Evolutionary conservation across 495 filamentous ascomycete species (phyloP).

Genomic region (Aspergillus biplanus): DNA sequence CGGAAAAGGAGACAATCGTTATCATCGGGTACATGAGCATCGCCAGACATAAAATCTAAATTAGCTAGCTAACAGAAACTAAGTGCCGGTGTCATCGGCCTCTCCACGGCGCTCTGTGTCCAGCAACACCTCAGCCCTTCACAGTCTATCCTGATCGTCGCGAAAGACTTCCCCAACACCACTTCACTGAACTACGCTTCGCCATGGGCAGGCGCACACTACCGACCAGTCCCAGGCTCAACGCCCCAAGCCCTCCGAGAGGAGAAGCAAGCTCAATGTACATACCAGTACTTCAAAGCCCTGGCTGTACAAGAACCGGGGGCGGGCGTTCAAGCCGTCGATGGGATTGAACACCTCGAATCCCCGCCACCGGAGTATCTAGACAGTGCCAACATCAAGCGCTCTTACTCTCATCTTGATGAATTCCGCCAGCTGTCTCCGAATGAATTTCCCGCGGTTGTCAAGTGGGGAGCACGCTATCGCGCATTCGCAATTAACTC

Average conservation of each 20-base stretch:
- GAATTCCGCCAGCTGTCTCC: conserved; percentile 47
- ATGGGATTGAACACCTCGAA: conserved; percentile 65
- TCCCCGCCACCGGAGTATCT: conserved; percentile 47
- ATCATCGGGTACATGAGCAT: conserved; percentile 44
- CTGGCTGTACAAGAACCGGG: conserved; percentile 43
- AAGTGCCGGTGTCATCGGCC: conserved; percentile 61
- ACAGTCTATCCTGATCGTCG: conserved; percentile 55
- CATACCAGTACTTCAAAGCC: conserved; percentile 54
- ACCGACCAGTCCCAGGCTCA: conserved; percentile 56
- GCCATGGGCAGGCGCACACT: conserved; percentile 67
- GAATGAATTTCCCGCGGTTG: conserved; percentile 48
- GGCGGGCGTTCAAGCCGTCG: conserved; percentile 55
- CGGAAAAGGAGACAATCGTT: conserved; percentile 42
- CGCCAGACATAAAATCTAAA: neutral
- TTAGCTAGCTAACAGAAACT: neutral
- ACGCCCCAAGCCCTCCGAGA: conserved; percentile 46
- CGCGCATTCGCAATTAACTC: conserved; percentile 62
- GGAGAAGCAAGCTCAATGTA: conserved; percentile 52
- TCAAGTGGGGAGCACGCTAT: conserved; percentile 61
- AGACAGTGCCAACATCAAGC: conserved; percentile 32
- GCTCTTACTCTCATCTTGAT: conserved; percentile 39
- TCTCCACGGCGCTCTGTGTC: conserved; percentile 55
- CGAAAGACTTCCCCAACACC: conserved; percentile 56
- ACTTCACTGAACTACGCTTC: conserved; percentile 65
- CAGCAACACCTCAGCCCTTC: conserved; percentile 42